These are phyloP conservation scores for Ochetophila trinervis DNA, from an alignment of 306 rosid species.

Conservation along the genomic window DNA sequence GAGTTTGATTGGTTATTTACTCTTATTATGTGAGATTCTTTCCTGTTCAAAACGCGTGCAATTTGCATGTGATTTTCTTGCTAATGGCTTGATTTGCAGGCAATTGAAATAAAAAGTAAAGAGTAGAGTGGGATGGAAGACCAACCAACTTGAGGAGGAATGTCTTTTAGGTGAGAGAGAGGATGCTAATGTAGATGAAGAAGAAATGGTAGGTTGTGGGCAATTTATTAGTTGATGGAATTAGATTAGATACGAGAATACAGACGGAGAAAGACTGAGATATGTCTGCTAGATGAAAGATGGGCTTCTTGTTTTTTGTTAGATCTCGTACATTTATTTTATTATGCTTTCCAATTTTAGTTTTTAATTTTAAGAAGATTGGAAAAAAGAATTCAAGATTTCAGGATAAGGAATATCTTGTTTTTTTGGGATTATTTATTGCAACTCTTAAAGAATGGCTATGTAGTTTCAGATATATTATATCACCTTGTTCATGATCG, in stretches of 20 bases:
- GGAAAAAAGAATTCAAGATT: background rate
- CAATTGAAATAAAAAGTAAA: no score
- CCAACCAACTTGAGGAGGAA: no score
- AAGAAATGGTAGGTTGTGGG: background rate
- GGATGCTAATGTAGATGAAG: background rate
- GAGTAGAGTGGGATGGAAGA: no score
- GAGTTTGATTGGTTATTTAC: no score
- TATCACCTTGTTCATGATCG: background rate
- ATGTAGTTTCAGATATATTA: background rate
- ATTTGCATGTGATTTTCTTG: no score
- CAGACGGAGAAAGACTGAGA: conserved; percentile 2
- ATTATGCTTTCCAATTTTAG: background rate
- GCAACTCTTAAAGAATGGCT: background rate
- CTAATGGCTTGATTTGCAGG: no score
- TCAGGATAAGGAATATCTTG: background rate
- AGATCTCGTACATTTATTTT: background rate
- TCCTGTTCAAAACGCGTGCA: no score
- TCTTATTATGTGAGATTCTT: no score
- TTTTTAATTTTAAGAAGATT: background rate
- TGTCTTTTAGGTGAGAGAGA: background rate
- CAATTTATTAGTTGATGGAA: background rate
- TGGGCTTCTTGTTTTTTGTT: background rate
- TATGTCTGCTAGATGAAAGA: background rate
- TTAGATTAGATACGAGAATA: background rate
- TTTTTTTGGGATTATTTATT: background rate